Base-by-base conservation (phyloP, 2,329 filamentous ascomycete species). In the Apiospora kogelbergensis region DNA sequence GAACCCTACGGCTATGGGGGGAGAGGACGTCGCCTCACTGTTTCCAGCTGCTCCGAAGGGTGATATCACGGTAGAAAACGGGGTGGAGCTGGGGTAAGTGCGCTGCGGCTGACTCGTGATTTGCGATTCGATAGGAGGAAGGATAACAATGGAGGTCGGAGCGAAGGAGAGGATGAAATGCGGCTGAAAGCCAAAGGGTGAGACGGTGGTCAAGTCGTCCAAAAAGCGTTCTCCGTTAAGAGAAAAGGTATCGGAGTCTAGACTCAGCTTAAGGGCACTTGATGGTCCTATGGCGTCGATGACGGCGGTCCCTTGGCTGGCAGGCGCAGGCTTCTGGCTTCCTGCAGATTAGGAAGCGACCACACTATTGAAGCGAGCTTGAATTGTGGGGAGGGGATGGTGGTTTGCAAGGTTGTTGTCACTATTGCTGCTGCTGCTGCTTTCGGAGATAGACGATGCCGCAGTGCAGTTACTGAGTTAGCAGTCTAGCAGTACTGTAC, bases 331-430 rank as follows among this genome's bases (percentile, higher is more conserved):
- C 22, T 44, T 65, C 41, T 42, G 30, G 44, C 41, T 65, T 45
- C 63, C 63, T 42, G 41, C 41, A 44, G 40, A 33, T 45, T 26
- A 65, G 63, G 24, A 45, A 65, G 63, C n/a, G n/a, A n/a, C n/a
- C n/a, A n/a, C n/a, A n/a, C 63, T 33, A 65, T 65, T 45, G 63
- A 65, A 65, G 44, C 33, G 63, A 65, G 63, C 63, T 65, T 65
- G 63, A 65, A 65, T 30, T 65, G 63, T 65, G 63, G 63, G 63
- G 63, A 33, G 41, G 41, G 22, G 17, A n/a, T 45, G 15, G 33
- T n/a, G 63, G 63, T 65, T 65, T 22, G 63, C 63, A 42, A 30
- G 63, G 44, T 65, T 45, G 45, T 65, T 11, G 24, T 65, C 24
- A 44, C 63, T 65, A 24, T 41, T 11, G 9, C 13, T 40, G 22